phyloP scores from a whole-genome alignment of 140 eudicot species.

The Cichorium intybus region DNA sequence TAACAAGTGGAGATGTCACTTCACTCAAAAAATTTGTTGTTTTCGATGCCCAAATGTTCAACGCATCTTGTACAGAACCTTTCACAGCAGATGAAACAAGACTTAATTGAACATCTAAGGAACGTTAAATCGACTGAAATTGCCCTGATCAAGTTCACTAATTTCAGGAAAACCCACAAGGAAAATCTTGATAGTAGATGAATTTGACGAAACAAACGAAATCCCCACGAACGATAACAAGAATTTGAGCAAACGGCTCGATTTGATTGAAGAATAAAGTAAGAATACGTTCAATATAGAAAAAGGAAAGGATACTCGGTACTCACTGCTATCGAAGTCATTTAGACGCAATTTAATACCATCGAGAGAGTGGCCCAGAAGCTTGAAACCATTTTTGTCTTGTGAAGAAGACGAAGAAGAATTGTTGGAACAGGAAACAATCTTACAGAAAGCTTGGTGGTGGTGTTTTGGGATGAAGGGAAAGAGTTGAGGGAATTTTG shows the following conservation, averaged over 20 bases:
- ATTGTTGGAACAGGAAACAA: conserved; percentile 55
- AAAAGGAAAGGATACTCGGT: conserved; percentile 33
- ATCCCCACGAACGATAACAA: background rate
- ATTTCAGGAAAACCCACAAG: conserved; percentile 20
- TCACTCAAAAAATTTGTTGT: conserved; percentile 77
- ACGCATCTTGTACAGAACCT: conserved; percentile 79
- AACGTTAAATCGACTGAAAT: background rate
- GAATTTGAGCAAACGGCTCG: background rate
- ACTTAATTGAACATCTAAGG: conserved; percentile 7
- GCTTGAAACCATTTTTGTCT: conserved; percentile 48
- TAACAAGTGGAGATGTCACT: conserved; percentile 80
- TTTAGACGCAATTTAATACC: conserved; percentile 55
- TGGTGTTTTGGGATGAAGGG: conserved; percentile 39
- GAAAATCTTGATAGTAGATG: background rate
- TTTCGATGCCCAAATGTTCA: conserved; percentile 72
- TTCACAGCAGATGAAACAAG: conserved; percentile 8
- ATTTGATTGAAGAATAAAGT: background rate
- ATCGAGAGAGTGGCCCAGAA: conserved; percentile 42
- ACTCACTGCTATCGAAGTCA: conserved; percentile 69
- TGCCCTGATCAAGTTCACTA: conserved; percentile 14
- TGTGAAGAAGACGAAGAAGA: conserved; percentile 46
- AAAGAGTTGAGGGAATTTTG: conserved; percentile 28
- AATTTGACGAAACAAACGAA: background rate
- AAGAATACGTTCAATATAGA: background rate
- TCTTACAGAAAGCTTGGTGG: conserved; percentile 36